Conservation (phyloP, 208 protist species). For the Crithidia mellificae region DNA sequence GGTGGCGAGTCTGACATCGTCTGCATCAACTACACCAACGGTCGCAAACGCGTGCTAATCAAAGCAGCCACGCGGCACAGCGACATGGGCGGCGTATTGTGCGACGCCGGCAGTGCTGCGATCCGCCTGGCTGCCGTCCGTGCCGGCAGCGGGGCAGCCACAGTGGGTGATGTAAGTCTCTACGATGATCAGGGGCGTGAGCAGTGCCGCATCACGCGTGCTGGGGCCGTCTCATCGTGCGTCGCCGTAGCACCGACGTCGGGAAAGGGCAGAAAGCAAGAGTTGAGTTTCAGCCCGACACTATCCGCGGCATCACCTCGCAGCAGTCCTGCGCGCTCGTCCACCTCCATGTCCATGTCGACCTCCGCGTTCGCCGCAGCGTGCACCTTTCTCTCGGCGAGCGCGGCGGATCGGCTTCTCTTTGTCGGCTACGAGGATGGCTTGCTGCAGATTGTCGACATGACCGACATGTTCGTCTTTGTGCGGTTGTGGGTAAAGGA, state of each 20-base stretch:
- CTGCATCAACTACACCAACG: slow-evolving; percentile 12
- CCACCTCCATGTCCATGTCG: too few relatives aligned
- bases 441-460: slow-evolving; percentile 80
- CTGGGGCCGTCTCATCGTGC: slow-evolving; percentile 8
- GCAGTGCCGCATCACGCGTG: slow-evolving; percentile 18
- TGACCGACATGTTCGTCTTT: slow-evolving; percentile 61
- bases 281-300: slow-evolving; percentile 3
- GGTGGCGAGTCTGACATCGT: slow-evolving; percentile 16
- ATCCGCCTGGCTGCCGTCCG: slow-evolving; percentile 22
- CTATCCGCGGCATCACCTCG: neutral
- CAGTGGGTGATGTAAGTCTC: slow-evolving; percentile 7
- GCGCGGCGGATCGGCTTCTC: slow-evolving; percentile 21
- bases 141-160: neutral
- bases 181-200: slow-evolving; percentile 26
- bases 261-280: neutral
- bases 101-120: slow-evolving; percentile 17
- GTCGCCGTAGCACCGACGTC: neutral
- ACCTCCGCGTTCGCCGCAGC: neutral
- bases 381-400: slow-evolving; percentile 29
- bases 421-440: slow-evolving; percentile 68
- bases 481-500: slow-evolving; percentile 42
- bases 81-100: slow-evolving; percentile 4
- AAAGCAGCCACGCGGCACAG: slow-evolving; percentile 2
- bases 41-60: slow-evolving; percentile 18
- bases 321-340: slow-evolving; percentile 1